A percentile compares a stretch with the other conserved stretches of the same genome.
These are phyloP conservation scores for Sporisorium iseilematis-ciliati DNA, from an alignment of 1,284 basidiomycete species.

Conservation along the genomic window DNA sequence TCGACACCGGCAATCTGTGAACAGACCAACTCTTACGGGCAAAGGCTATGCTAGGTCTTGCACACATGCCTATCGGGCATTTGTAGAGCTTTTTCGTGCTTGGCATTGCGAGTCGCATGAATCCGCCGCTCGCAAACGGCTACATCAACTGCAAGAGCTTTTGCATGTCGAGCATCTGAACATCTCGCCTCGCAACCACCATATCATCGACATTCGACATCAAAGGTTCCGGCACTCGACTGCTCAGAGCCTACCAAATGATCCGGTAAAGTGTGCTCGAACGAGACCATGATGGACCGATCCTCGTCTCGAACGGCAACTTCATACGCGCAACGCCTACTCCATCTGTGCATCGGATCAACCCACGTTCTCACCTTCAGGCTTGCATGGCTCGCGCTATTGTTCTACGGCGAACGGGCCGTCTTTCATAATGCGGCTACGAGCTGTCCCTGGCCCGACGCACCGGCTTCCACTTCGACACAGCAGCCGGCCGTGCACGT, in stretches of 20 bases:
- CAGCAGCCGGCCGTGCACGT: conserved; percentile 26
- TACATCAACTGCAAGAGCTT: too few relatives aligned
- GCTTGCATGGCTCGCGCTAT: conserved; percentile 32
- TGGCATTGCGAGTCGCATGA: too few relatives aligned
- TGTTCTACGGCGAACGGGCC: conserved; percentile 42
- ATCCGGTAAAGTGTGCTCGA: background rate
- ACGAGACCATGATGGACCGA: conserved; percentile 20
- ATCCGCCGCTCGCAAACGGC: too few relatives aligned
- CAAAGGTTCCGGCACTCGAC: background rate
- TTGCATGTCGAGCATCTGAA: too few relatives aligned
- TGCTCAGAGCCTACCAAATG: conserved; percentile 1
- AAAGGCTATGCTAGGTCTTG: too few relatives aligned
- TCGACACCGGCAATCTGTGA: too few relatives aligned
- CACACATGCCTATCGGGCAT: too few relatives aligned
- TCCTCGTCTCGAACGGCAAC: conserved; percentile 3
- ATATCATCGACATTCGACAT: background rate
- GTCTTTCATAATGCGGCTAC: conserved; percentile 42
- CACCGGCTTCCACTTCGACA: conserved; percentile 13
- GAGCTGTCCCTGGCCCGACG: conserved; percentile 32
- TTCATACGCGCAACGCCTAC: conserved; percentile 13
- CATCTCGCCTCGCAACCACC: background rate
- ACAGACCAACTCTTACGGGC: too few relatives aligned
- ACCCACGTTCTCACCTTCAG: conserved; percentile 31
- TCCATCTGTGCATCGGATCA: conserved; percentile 21
- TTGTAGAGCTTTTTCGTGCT: too few relatives aligned